Evolutionary conservation across 2,329 filamentous ascomycete species (phyloP).

Genomic region (Xylariaceae sp.): DNA sequence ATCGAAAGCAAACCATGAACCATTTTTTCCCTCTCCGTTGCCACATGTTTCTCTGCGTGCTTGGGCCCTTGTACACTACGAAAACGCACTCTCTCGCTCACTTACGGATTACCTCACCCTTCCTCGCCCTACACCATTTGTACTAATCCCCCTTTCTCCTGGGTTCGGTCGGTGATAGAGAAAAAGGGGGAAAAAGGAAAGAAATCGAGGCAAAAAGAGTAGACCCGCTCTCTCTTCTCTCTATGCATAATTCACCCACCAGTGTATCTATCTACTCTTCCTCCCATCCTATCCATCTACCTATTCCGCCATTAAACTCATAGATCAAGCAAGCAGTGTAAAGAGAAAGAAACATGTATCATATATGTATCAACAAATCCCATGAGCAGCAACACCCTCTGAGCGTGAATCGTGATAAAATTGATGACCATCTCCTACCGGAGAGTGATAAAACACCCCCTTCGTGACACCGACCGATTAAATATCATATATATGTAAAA

Average conservation of each 20-base stretch:
- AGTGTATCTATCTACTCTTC: conserved; percentile 16
- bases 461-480: no score
- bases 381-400: not conserved
- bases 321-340: conserved; percentile 4
- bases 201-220: not conserved
- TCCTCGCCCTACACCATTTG: not conserved
- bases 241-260: conserved; percentile 6
- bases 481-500: no score
- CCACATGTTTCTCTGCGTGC: not conserved
- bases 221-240: not conserved
- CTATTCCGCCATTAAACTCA: not conserved
- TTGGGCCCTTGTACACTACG: not conserved
- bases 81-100: no score
- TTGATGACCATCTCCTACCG: not conserved
- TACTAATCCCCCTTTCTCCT: not conserved
- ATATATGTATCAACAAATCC: conserved; percentile 6
- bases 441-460: no score
- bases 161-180: not conserved
- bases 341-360: conserved; percentile 1
- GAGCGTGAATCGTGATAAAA: not conserved
- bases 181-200: not conserved
- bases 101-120: not conserved
- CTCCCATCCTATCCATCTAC: not conserved
- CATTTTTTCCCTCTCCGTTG: not conserved
- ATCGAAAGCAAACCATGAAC: not conserved